Percentiles rank a stretch among this genome's conserved stretches.
These are phyloP conservation scores for Uronychia binucleata DNA, from an alignment of 73 alveolate genomes.

Conservation along the genomic window DNA sequence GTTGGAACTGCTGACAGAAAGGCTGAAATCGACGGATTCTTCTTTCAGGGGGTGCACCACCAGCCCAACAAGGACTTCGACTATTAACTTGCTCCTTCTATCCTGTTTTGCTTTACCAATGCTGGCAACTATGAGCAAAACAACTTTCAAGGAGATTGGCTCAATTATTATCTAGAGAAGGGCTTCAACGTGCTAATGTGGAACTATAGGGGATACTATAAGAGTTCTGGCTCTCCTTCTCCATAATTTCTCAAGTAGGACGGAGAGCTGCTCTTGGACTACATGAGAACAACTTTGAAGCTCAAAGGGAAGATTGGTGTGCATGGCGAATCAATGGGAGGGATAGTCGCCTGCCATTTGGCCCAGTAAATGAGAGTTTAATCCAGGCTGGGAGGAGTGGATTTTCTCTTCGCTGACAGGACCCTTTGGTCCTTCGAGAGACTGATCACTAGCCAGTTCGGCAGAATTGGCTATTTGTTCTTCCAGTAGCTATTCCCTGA, in stretches of 20 bases:
- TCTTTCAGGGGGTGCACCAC: neutral
- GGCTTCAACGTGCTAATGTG: constrained; percentile 6
- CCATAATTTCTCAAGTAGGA: constrained; percentile 9
- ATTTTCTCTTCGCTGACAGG: constrained; percentile 25
- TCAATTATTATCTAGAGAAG: neutral
- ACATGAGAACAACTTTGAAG: constrained; percentile 39
- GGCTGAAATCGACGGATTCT: neutral
- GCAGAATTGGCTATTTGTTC: neutral
- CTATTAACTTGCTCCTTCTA: neutral
- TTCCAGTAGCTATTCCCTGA: neutral
- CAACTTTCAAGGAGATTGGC: constrained; percentile 1
- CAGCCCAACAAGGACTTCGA: neutral
- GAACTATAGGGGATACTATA: constrained; percentile 7
- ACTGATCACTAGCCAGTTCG: neutral
- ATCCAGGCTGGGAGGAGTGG: constrained; percentile 2
- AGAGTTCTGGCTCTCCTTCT: neutral
- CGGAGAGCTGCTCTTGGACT: constrained; percentile 27
- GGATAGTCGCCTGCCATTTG: constrained; percentile 24
- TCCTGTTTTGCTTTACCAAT: neutral
- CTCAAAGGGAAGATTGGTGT: constrained; percentile 34
- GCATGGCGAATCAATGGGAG: constrained; percentile 39
- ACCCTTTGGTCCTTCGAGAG: constrained; percentile 18
- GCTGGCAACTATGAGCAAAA: constrained; percentile 5
- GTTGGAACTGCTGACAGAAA: neutral
- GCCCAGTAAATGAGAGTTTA: neutral